phyloP scores from a whole-genome alignment of 2,329 filamentous ascomycete species.

The Pseudocercospora musae region DNA sequence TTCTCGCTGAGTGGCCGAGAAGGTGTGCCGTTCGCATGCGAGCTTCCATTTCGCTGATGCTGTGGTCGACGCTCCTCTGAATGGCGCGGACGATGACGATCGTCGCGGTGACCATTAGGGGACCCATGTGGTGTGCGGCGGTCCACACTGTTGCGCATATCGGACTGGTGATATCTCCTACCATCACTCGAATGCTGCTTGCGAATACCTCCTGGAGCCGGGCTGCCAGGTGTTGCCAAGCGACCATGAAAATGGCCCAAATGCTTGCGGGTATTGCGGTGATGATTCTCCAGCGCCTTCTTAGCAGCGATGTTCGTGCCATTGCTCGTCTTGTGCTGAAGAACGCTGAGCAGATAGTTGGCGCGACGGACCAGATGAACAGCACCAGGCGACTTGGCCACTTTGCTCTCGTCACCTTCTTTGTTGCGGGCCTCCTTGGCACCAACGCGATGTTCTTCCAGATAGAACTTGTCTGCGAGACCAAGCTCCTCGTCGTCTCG shows the following conservation, averaged over 20 bases:
- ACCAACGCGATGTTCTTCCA: slow-evolving; percentile 97
- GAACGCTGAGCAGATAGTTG: slow-evolving; percentile 91
- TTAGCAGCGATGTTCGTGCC: slow-evolving; percentile 69
- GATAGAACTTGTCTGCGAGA: slow-evolving; percentile 85
- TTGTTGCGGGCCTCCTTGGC: slow-evolving; percentile 91
- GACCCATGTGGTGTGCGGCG: slow-evolving; percentile 41
- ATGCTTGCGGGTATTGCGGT: slow-evolving; percentile 87
- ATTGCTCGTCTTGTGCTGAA: slow-evolving; percentile 72
- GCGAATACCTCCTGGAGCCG: slow-evolving; percentile 52
- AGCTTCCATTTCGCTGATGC: slow-evolving; percentile 40
- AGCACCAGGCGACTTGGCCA: slow-evolving; percentile 88
- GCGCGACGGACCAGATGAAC: slow-evolving; percentile 93
- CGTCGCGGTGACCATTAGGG: slow-evolving; percentile 45
- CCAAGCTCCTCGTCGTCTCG: slow-evolving; percentile 85
- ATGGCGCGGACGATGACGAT: slow-evolving; percentile 55
- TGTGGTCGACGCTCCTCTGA: slow-evolving; percentile 48
- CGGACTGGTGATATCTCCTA: slow-evolving; percentile 31
- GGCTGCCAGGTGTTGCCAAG: slow-evolving; percentile 61
- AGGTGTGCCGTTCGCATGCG: slow-evolving; percentile 37
- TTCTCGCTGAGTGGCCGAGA: slow-evolving; percentile 39
- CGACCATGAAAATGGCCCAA: slow-evolving; percentile 54
- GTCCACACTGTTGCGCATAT: slow-evolving; percentile 37
- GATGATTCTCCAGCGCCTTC: slow-evolving; percentile 83
- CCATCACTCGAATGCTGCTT: slow-evolving; percentile 36
- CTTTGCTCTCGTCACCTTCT: slow-evolving; percentile 63